These are phyloP conservation scores for Termitomyces sp. DNA, from an alignment of 768 basidiomycete species.

Conservation along the genomic window DNA sequence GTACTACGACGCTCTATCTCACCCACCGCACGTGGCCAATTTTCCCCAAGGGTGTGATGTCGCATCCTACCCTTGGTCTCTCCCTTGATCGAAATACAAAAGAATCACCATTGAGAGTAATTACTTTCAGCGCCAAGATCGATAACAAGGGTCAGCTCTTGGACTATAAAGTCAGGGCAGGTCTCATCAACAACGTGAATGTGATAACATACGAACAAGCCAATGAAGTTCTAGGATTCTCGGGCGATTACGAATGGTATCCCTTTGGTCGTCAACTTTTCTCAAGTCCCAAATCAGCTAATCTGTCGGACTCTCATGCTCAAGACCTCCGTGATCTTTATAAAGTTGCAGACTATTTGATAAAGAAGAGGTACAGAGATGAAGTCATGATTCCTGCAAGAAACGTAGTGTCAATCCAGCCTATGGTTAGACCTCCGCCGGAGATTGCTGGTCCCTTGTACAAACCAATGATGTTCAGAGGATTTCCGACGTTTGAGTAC, in stretches of 20 bases:
- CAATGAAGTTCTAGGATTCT: slow-evolving; percentile 41
- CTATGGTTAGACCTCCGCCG: slow-evolving; percentile 20
- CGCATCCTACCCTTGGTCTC: slow-evolving; percentile 33
- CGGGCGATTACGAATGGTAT: slow-evolving; percentile 13
- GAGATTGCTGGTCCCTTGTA: slow-evolving; percentile 23
- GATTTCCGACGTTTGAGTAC: slow-evolving; percentile 49
- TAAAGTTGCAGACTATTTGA: slow-evolving; percentile 10
- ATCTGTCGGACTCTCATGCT: slow-evolving; percentile 17
- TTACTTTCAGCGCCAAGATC: slow-evolving; percentile 80
- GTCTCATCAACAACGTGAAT: slow-evolving; percentile 64
- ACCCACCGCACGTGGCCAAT: slow-evolving; percentile 60
- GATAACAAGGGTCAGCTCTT: slow-evolving; percentile 54
- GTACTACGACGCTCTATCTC: slow-evolving; percentile 56
- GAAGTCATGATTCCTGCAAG: slow-evolving; percentile 19
- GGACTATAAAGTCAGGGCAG: slow-evolving; percentile 66
- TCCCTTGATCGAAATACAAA: slow-evolving; percentile 30
- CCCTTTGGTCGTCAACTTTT: slow-evolving; percentile 37
- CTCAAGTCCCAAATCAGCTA: not conserved
- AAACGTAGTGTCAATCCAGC: slow-evolving; percentile 20
- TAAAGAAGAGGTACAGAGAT: slow-evolving; percentile 12
- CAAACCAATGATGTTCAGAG: slow-evolving; percentile 32
- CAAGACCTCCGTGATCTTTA: slow-evolving; percentile 25
- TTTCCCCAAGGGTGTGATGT: slow-evolving; percentile 56
- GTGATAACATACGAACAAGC: slow-evolving; percentile 63
- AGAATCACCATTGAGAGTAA: slow-evolving; percentile 43